A percentile compares a stretch with the other conserved stretches of the same genome.
phyloP scores from a whole-genome alignment of 345 rosid species.

The Salix viminalis region DNA sequence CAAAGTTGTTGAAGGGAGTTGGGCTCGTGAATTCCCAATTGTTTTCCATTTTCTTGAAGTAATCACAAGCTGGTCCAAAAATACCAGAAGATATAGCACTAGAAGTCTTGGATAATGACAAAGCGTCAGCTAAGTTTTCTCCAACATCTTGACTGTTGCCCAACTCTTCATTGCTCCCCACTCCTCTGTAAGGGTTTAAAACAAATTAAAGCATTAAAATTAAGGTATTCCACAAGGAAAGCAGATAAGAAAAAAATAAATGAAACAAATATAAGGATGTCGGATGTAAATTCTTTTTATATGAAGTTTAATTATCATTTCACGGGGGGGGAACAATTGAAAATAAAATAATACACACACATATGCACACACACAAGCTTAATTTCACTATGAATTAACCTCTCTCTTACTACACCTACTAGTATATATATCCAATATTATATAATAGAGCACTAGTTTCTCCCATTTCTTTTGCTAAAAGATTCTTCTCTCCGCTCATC shows the following conservation, averaged over 20 bases:
- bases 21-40: constrained; percentile 41
- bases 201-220: background rate
- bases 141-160: constrained; percentile 39
- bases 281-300: background rate
- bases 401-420: background rate
- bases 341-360: too few species aligned
- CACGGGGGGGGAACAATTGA: background rate
- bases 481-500: constrained; percentile 19
- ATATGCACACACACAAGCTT: background rate
- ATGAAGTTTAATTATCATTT: background rate
- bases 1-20: constrained; percentile 27
- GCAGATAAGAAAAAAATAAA: background rate
- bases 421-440: background rate
- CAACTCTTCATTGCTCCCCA: constrained; percentile 41
- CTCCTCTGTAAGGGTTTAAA: constrained; percentile 31
- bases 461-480: background rate
- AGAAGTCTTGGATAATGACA: constrained; percentile 43
- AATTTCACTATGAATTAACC: background rate
- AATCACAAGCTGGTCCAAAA: constrained; percentile 44
- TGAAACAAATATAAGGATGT: background rate
- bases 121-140: constrained; percentile 45
- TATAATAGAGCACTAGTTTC: constrained; percentile 1
- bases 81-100: constrained; percentile 28
- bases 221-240: background rate
- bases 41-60: constrained; percentile 43